Base-by-base conservation (phyloP, 2,329 filamentous ascomycete species). In the Arachnopeziza araneosa region DNA sequence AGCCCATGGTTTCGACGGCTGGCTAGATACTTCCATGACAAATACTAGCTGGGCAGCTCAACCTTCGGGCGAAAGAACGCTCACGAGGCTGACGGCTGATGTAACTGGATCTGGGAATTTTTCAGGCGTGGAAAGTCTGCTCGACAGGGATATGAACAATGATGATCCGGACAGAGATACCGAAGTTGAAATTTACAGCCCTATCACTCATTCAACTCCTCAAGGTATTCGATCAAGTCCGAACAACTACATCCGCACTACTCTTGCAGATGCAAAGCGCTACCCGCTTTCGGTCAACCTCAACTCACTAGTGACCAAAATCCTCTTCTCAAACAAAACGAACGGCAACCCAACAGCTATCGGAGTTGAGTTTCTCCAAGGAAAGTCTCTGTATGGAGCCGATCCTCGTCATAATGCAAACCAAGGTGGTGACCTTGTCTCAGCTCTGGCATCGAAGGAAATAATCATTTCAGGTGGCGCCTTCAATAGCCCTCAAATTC, bases 381-480 rank as follows among this genome's bases (percentile, higher is more conserved):
- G 76, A 0, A 69, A 76, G 57, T 72, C 70, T 22, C 56, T 79
- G 1, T 79, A 79, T 65, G 70, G 72, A 5, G 77, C 76, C 75
- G 78, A 62, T 67, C 77, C 36, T 19, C 36, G 36, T 12, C 17
- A 44, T 14, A 44, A 6, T 44, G 2, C 36, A 44, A 44, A 14
- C 17, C 36, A 12, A 44, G 14, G 74, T 76, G 70, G 70, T 4
- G 17, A 5, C 6, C 56, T 58, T 17, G 65, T 76, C 24, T 67
- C 66, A 1, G 74, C 71, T 24, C 62, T 67, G 22, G 78, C 76
- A 21, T 70, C 69, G 0, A 70, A 71, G 24, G 61, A 65, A 56
- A 77, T 81, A 50, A 80, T 82, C 61, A 60, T 82, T 23, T 71
- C 78, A 1, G 79, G 73, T 19, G 79, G 80, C 44, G 65, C 77